Evolutionary conservation across 148 eudicot species (phyloP).

Genomic region (Linanthus parryae): DNA sequence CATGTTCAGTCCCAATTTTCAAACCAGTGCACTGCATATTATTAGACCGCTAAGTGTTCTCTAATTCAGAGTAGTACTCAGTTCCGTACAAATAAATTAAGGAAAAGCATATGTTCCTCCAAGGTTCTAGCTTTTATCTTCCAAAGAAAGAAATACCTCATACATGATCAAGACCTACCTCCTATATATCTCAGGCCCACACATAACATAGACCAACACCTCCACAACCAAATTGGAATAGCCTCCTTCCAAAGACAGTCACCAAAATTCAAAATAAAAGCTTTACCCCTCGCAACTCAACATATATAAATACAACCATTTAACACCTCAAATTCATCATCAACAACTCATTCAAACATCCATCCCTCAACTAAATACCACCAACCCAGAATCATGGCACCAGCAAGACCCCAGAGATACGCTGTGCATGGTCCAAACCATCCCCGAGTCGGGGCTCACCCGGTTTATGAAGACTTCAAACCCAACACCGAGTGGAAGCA

Average conservation of each 20-base stretch:
- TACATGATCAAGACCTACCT: neutral
- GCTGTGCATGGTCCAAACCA: conserved; percentile 12
- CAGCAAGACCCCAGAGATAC: conserved; percentile 34
- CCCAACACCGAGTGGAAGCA: conserved; percentile 49
- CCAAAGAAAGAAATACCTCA: conserved; percentile 8
- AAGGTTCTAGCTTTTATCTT: conserved; percentile 1
- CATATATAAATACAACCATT: neutral
- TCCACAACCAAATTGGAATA: conserved; percentile 29
- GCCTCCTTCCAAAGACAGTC: conserved; percentile 15
- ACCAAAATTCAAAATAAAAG: too few relatives aligned
- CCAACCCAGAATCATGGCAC: too few relatives aligned
- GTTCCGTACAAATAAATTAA: too few relatives aligned
- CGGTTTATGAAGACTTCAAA: conserved; percentile 47
- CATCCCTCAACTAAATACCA: too few relatives aligned
- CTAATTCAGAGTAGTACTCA: too few relatives aligned
- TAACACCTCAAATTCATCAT: neutral
- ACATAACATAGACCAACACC: conserved; percentile 2
- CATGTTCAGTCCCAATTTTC: too few relatives aligned
- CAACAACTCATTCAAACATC: too few relatives aligned
- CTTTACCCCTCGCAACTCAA: too few relatives aligned
- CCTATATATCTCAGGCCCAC: neutral
- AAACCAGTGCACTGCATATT: too few relatives aligned
- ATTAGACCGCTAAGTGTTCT: too few relatives aligned
- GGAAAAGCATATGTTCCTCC: neutral
- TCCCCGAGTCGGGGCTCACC: conserved; percentile 8